These are phyloP conservation scores for Picochlorum sp. DNA, from an alignment of 139 green algal genomes.

Conservation along the genomic window DNA sequence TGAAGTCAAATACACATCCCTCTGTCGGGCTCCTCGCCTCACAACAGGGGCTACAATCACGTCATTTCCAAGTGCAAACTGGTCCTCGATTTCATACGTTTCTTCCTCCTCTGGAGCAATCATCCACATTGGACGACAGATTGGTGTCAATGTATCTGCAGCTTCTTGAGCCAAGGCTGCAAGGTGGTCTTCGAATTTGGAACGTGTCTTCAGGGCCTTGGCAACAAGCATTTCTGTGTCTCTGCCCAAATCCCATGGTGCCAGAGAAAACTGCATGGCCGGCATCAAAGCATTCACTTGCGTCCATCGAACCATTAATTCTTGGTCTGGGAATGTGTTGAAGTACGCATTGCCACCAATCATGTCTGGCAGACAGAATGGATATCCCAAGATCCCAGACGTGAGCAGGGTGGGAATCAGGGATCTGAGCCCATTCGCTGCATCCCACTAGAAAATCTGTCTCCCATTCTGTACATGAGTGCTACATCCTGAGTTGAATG, in stretches of 20 bases:
- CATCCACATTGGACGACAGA: slow-evolving; percentile 58
- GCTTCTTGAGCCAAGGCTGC: slow-evolving; percentile 26
- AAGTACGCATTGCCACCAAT: slow-evolving; percentile 61
- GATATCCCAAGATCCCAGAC: slow-evolving; percentile 53
- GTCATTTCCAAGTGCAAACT: slow-evolving; percentile 51
- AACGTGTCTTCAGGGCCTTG: slow-evolving; percentile 15
- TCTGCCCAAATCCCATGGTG: slow-evolving; percentile 46
- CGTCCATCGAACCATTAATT: slow-evolving; percentile 58
- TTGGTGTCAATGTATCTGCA: slow-evolving; percentile 37
- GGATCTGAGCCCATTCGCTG: slow-evolving; percentile 44
- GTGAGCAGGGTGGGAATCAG: slow-evolving; percentile 59
- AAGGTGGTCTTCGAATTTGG: slow-evolving; percentile 15
- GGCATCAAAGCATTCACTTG: slow-evolving; percentile 60
- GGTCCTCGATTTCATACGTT: slow-evolving; percentile 50
- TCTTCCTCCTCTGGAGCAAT: slow-evolving; percentile 43
- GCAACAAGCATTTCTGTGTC: slow-evolving; percentile 33
- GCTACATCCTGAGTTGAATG: slow-evolving; percentile 37
- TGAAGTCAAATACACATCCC: slow-evolving; percentile 49
- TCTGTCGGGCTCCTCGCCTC: slow-evolving; percentile 25
- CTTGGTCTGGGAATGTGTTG: slow-evolving; percentile 32
- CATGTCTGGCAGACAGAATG: slow-evolving; percentile 61
- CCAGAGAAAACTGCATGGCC: slow-evolving; percentile 57
- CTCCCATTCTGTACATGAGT: slow-evolving; percentile 52
- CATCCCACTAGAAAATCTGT: slow-evolving; percentile 51
- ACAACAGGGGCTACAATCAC: slow-evolving; percentile 59